Evolutionary conservation across 1,284 basidiomycete species (phyloP).

Genomic region (Puccinia novopanici): DNA sequence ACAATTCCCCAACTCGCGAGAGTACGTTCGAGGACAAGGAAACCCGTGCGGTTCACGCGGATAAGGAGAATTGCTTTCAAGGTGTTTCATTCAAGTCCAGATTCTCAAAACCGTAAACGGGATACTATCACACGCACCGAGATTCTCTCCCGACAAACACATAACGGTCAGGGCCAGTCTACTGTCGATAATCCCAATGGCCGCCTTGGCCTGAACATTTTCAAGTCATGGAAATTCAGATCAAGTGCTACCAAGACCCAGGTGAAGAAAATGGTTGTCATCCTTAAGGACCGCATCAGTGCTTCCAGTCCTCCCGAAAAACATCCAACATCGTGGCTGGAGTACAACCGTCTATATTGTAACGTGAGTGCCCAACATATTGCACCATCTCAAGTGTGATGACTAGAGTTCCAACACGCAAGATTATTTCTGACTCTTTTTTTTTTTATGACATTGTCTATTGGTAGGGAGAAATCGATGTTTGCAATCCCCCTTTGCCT

Average conservation of each 20-base stretch:
- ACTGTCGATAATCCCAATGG: background rate
- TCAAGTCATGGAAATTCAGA: constrained; percentile 35
- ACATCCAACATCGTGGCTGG: constrained; percentile 54
- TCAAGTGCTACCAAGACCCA: constrained; percentile 3
- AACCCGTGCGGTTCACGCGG: constrained; percentile 11
- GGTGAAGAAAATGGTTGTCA: constrained; percentile 37
- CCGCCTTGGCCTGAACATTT: background rate
- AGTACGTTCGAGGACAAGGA: background rate
- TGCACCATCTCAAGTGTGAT: background rate
- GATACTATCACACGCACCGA: constrained; percentile 19
- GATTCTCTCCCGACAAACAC: constrained; percentile 1
- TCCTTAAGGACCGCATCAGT: constrained; percentile 48
- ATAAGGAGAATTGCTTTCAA: constrained; percentile 45
- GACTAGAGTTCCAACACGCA: too few relatives aligned
- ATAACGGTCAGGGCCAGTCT: background rate
- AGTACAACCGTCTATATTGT: constrained; percentile 53
- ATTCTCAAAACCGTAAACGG: background rate
- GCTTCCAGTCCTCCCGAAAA: constrained; percentile 54
- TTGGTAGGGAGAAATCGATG: constrained; percentile 39
- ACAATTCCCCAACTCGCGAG: background rate
- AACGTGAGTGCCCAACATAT: constrained; percentile 49
- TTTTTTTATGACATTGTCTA: constrained; percentile 10
- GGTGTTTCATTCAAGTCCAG: constrained; percentile 24
- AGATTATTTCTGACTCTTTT: background rate
- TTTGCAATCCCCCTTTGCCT: constrained; percentile 35